phyloP scores from a whole-genome alignment of 495 filamentous ascomycete species.

The Neurospora tetrasperma region DNA sequence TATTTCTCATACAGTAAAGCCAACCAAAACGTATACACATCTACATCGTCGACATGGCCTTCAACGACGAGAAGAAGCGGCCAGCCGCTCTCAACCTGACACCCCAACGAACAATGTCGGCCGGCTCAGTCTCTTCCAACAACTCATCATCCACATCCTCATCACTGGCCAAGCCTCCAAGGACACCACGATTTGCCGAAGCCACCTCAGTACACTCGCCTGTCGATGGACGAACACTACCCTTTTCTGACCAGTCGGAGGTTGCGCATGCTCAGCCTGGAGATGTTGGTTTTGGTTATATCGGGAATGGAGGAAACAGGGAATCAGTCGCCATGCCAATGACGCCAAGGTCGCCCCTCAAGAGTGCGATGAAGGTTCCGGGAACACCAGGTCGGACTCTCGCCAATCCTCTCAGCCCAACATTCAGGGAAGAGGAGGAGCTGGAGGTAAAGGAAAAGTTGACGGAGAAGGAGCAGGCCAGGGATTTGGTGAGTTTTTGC shows the following conservation, averaged over 20 bases:
- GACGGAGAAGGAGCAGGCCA: slow-evolving; percentile 71
- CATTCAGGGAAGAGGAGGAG: slow-evolving; percentile 74
- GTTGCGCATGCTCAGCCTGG: slow-evolving; percentile 58
- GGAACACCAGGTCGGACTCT: slow-evolving; percentile 60
- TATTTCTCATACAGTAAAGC: slow-evolving; percentile 13
- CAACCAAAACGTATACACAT: slow-evolving; percentile 5
- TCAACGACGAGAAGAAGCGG: slow-evolving; percentile 39
- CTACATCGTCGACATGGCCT: slow-evolving; percentile 13
- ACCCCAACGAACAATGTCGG: slow-evolving; percentile 36
- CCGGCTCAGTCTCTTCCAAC: slow-evolving; percentile 44
- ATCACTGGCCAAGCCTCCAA: slow-evolving; percentile 59
- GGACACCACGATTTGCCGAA: slow-evolving; percentile 83
- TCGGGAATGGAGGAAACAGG: slow-evolving; percentile 47
- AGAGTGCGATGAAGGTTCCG: slow-evolving; percentile 77
- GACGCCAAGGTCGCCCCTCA: slow-evolving; percentile 66
- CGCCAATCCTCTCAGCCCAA: slow-evolving; percentile 68
- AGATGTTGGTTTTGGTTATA: slow-evolving; percentile 89
- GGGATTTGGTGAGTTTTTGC: slow-evolving; percentile 44
- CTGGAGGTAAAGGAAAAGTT: slow-evolving; percentile 68
- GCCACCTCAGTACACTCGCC: slow-evolving; percentile 83
- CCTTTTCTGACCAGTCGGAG: slow-evolving; percentile 54
- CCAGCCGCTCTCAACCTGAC: slow-evolving; percentile 38
- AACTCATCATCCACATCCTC: slow-evolving; percentile 43
- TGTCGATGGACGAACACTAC: slow-evolving; percentile 51
- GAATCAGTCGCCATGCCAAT: slow-evolving; percentile 40